Percentiles rank a stretch among this genome's conserved stretches.
Evolutionary conservation across 345 rosid species (phyloP).

Genomic region (Cardamine chenopodiifolia): DNA sequence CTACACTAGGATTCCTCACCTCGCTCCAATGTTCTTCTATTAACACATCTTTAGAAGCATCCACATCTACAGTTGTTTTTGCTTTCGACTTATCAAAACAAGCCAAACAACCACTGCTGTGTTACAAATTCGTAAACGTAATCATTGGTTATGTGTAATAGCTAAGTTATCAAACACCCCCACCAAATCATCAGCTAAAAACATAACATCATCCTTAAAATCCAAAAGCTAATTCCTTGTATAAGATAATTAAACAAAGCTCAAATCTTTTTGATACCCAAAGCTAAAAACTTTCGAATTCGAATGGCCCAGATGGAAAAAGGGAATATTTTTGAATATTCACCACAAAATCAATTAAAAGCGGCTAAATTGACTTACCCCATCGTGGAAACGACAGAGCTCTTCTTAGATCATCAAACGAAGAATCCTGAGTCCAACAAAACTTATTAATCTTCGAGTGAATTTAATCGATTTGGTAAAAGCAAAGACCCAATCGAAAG

Average conservation of each 20-base stretch:
- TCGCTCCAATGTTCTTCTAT: slow-evolving; percentile 28
- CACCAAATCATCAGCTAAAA: neutral
- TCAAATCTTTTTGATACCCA: slow-evolving; percentile 9
- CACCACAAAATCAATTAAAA: neutral
- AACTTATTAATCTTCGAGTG: neutral
- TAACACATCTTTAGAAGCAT: slow-evolving; percentile 35
- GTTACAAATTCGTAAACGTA: slow-evolving; percentile 52
- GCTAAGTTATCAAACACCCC: neutral
- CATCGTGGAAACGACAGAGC: slow-evolving; percentile 15
- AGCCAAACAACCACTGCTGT: slow-evolving; percentile 83
- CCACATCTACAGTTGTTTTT: slow-evolving; percentile 16
- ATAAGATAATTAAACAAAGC: neutral
- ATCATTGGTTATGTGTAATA: neutral
- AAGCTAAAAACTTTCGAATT: neutral
- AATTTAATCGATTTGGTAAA: neutral
- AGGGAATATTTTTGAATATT: neutral
- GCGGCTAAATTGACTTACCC: slow-evolving; percentile 20
- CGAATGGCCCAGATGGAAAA: neutral
- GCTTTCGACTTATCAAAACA: slow-evolving; percentile 56
- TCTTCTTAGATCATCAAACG: slow-evolving; percentile 13
- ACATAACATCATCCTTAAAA: neutral
- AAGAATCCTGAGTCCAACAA: neutral
- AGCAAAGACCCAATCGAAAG: neutral
- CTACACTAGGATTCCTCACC: slow-evolving; percentile 44
- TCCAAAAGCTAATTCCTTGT: neutral